Base-by-base conservation (phyloP, 805 yeast species). In the Pichia pseudocactophila region DNA sequence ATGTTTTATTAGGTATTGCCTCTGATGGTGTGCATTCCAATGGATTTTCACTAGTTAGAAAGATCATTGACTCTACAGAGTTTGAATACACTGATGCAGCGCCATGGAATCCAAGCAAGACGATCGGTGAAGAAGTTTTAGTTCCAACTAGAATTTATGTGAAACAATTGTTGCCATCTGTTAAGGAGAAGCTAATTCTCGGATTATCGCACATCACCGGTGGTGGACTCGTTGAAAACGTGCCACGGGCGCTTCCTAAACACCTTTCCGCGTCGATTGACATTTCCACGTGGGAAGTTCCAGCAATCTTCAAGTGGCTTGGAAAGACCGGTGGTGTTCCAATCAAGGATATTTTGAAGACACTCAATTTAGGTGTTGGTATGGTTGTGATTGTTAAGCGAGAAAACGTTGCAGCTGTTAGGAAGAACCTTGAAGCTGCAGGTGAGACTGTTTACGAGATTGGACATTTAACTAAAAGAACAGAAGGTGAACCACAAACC, bases 151-250 rank as follows among this genome's bases (percentile, higher is more conserved):
- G 82, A 61, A 89, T 92, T 50, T 92, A 92, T 65, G 98, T 94
- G 50, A 89, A 86, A 64, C 95, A 89, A 55, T 65, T 94, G 44
- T 71, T 92, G 48, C 82, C 83, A 37, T 77, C 85, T 2, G 73
- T 89, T 49, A 74, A 72, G 54, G 70, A 82, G 55, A 80, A 72
- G 28, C 65, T 83, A 44, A 59, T 90, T 37, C 70, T 88, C 43
- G 99, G 97, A 45, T 73, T 92, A 58, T 96, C 98, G 2, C 95
- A 92, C 58, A 92, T 92, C 57, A 92, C 99, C 19, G 99, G 99
- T 48, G 99, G 99, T 62, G 99, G 99, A 41, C 71, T 92, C 41
- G 81, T 92, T 25, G 99, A 92, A 64, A 92, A 92, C 64, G 79
- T 90, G 45, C 99, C 99, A 42, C 78, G 99, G 61, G 92, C 95